phyloP scores from a whole-genome alignment of 768 basidiomycete species.

The Megacollybia marginata region DNA sequence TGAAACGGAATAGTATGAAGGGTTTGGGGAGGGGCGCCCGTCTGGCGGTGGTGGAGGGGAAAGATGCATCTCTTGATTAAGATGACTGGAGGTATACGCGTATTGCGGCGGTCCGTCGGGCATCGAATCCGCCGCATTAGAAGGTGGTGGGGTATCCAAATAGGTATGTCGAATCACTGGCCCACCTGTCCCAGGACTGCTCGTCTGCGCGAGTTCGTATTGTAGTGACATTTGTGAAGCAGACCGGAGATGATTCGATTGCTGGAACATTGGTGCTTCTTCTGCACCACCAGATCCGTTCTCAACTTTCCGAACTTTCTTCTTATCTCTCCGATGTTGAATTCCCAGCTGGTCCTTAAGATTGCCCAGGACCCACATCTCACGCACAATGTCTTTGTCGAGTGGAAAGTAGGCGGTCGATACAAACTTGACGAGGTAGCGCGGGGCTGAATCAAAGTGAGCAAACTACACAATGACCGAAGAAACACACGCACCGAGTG shows the following conservation, averaged over 20 bases:
- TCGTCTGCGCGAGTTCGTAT: conserved; percentile 42
- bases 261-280: conserved; percentile 68
- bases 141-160: conserved; percentile 34
- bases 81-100: conserved; percentile 8
- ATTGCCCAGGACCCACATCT: conserved; percentile 83
- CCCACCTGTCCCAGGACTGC: conserved; percentile 24
- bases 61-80: conserved; percentile 1
- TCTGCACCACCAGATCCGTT: conserved; percentile 22
- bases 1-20: conserved; percentile 69
- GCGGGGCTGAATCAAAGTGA: conserved; percentile 47
- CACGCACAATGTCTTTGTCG: conserved; percentile 88
- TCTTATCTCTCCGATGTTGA: conserved; percentile 49
- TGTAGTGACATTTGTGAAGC: conserved; percentile 47
- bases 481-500: conserved; percentile 48
- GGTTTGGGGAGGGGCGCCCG: conserved; percentile 6
- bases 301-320: conserved; percentile 20
- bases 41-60: conserved; percentile 6
- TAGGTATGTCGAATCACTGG: conserved; percentile 37
- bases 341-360: conserved; percentile 79
- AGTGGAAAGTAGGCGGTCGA: conserved; percentile 65
- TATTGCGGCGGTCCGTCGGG: conserved; percentile 8
- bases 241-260: conserved; percentile 55
- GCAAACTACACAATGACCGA: background rate
- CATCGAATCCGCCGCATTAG: conserved; percentile 17
- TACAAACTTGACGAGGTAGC: conserved; percentile 72